phyloP scores from a whole-genome alignment of 768 basidiomycete species.

The Pulveroboletus ravenelii region DNA sequence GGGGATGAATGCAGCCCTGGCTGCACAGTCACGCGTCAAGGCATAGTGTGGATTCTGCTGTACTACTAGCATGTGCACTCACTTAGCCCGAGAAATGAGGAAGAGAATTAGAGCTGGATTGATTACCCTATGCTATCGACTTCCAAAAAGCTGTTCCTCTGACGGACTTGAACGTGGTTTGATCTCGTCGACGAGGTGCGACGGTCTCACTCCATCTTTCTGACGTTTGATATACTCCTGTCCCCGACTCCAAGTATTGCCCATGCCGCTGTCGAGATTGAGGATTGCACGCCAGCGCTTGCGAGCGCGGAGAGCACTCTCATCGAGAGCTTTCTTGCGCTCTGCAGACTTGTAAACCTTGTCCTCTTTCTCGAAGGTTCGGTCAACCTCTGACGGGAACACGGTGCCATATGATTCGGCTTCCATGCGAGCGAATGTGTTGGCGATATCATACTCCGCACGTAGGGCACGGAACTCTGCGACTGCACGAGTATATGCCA shows the following conservation, averaged over 20 bases:
- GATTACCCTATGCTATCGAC: constrained; percentile 13
- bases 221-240: constrained; percentile 68
- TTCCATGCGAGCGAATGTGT: constrained; percentile 72
- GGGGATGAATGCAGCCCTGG: constrained; percentile 88
- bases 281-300: constrained; percentile 77
- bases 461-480: constrained; percentile 87
- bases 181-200: constrained; percentile 52
- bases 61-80: constrained; percentile 14
- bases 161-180: constrained; percentile 19
- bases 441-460: constrained; percentile 76
- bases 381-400: constrained; percentile 61
- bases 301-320: constrained; percentile 57
- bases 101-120: background rate
- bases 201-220: constrained; percentile 64
- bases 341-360: constrained; percentile 57
- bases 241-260: constrained; percentile 64
- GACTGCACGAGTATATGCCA: constrained; percentile 77
- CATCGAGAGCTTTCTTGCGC: constrained; percentile 49
- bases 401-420: constrained; percentile 69
- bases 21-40: constrained; percentile 66
- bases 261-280: constrained; percentile 36
- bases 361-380: constrained; percentile 58
- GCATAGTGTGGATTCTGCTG: constrained; percentile 28
- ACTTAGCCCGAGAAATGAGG: background rate
- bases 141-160: constrained; percentile 16